A percentile compares a stretch with the other conserved stretches of the same genome.
Evolutionary conservation across 148 eudicot genomes (phyloP).

Genomic region (Chenopodium album): DNA sequence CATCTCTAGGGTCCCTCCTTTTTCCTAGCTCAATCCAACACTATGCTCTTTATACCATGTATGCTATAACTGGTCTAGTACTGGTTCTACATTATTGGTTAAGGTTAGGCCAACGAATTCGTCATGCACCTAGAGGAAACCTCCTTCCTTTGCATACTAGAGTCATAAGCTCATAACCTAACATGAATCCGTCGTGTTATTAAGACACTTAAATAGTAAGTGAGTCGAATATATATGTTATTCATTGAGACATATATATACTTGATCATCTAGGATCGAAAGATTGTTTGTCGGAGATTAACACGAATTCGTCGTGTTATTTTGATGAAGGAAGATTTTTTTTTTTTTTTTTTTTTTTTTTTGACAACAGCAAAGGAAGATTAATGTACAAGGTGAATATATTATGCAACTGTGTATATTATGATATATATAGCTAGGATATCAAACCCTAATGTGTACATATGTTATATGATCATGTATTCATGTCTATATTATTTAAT

Average conservation of each 20-base stretch:
- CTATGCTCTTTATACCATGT: not conserved
- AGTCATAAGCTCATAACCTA: too few species aligned
- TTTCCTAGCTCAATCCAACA: not conserved
- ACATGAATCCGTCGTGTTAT: too few species aligned
- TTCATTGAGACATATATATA: slow-evolving; percentile 55
- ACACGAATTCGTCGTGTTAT: slow-evolving; percentile 56
- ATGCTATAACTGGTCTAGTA: too few species aligned
- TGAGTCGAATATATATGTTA: slow-evolving; percentile 75
- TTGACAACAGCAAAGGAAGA: slow-evolving; percentile 29
- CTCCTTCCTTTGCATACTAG: too few species aligned
- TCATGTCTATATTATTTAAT: slow-evolving; percentile 24
- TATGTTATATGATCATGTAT: too few species aligned
- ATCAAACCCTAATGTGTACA: too few species aligned
- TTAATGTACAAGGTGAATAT: slow-evolving; percentile 16
- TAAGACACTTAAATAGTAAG: slow-evolving; percentile 7
- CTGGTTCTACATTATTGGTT: too few species aligned
- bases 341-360: too few species aligned
- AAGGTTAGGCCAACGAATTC: too few species aligned
- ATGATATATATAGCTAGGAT: too few species aligned
- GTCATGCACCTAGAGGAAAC: too few species aligned
- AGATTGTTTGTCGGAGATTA: slow-evolving; percentile 63
- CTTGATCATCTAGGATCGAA: slow-evolving; percentile 58
- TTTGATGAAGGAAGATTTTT: slow-evolving; percentile 55
- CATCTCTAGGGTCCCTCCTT: not conserved
- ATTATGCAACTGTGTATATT: too few species aligned